phyloP scores from a whole-genome alignment of 2,329 filamentous ascomycete genomes.

The Lachnellula hyalina region DNA sequence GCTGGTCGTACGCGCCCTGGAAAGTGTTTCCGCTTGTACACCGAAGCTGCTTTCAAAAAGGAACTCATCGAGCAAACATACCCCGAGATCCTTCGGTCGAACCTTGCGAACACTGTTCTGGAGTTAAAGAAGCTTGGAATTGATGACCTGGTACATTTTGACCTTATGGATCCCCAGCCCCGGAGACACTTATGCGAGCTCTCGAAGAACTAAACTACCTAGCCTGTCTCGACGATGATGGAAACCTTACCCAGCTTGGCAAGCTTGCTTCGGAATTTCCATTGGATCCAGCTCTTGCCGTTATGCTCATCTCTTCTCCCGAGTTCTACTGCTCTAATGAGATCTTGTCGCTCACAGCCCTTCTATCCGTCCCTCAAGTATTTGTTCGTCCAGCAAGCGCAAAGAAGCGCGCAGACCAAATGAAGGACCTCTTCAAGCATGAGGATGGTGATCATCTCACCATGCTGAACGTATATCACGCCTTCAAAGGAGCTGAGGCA shows the following conservation, averaged over 20 bases:
- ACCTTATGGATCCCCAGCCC: slow-evolving; percentile 98
- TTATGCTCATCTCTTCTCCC: slow-evolving; percentile 96
- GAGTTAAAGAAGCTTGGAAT: slow-evolving; percentile 97
- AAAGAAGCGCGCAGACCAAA: slow-evolving; percentile 90
- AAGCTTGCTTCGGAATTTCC: slow-evolving; percentile 90
- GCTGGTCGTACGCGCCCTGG: slow-evolving; percentile 96
- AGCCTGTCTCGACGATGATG: slow-evolving; percentile 92
- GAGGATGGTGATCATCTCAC: slow-evolving; percentile 93
- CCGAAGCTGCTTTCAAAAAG: slow-evolving; percentile 92
- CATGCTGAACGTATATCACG: slow-evolving; percentile 95
- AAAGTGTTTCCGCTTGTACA: slow-evolving; percentile 97
- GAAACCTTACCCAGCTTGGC: slow-evolving; percentile 82
- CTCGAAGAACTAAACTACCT: slow-evolving; percentile 97
- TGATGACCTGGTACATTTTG: slow-evolving; percentile 94
- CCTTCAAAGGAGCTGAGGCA: slow-evolving; percentile 74
- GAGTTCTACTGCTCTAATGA: slow-evolving; percentile 99
- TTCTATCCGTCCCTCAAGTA: slow-evolving; percentile 90
- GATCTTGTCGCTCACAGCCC: slow-evolving; percentile 87
- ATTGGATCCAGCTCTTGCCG: slow-evolving; percentile 85
- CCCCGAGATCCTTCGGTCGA: slow-evolving; percentile 90
- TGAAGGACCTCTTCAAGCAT: slow-evolving; percentile 92
- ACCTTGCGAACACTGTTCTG: slow-evolving; percentile 88
- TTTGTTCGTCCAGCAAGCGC: slow-evolving; percentile 83
- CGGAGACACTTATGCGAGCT: slow-evolving; percentile 96
- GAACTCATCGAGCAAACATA: slow-evolving; percentile 97